Conservation (phyloP, 2,329 filamentous ascomycete genomes). For the Cercospora janseana region DNA sequence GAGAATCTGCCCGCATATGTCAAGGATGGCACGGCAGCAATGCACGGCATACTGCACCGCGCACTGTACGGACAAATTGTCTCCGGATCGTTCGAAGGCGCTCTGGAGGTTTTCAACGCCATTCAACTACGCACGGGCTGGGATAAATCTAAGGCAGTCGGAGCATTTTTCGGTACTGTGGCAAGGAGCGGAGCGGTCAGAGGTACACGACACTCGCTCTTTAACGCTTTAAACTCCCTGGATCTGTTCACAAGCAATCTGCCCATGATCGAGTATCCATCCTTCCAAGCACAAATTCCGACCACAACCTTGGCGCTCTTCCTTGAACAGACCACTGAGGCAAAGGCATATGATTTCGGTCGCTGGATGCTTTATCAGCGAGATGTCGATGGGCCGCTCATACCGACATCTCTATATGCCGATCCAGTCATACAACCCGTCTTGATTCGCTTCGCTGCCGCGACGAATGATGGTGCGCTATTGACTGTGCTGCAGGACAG, state of each 20-base stretch:
- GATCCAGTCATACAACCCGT: slow-evolving; percentile 52
- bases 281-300: slow-evolving; percentile 48
- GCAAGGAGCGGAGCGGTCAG: not conserved
- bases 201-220: slow-evolving; percentile 15
- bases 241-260: slow-evolving; percentile 34
- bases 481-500: slow-evolving; percentile 29
- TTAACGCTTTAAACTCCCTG: slow-evolving; percentile 29
- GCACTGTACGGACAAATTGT: slow-evolving; percentile 43
- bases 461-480: slow-evolving; percentile 46
- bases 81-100: slow-evolving; percentile 41
- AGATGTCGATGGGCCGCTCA: slow-evolving; percentile 56
- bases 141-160: slow-evolving; percentile 45
- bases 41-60: slow-evolving; percentile 46
- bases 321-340: slow-evolving; percentile 51
- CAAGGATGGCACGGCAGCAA: slow-evolving; percentile 45
- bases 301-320: slow-evolving; percentile 50
- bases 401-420: slow-evolving; percentile 46
- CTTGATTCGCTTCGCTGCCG: slow-evolving; percentile 55
- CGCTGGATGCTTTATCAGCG: slow-evolving; percentile 53
- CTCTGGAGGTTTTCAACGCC: slow-evolving; percentile 39
- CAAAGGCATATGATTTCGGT: slow-evolving; percentile 50
- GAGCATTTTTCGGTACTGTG: slow-evolving; percentile 41
- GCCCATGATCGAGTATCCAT: slow-evolving; percentile 45
- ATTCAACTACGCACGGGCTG: slow-evolving; percentile 45
- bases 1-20: slow-evolving; percentile 41